A percentile compares a stretch with the other conserved stretches of the same genome.
Conservation (phyloP, 2,329 filamentous ascomycete genomes). For the Aureobasidium sp. region DNA sequence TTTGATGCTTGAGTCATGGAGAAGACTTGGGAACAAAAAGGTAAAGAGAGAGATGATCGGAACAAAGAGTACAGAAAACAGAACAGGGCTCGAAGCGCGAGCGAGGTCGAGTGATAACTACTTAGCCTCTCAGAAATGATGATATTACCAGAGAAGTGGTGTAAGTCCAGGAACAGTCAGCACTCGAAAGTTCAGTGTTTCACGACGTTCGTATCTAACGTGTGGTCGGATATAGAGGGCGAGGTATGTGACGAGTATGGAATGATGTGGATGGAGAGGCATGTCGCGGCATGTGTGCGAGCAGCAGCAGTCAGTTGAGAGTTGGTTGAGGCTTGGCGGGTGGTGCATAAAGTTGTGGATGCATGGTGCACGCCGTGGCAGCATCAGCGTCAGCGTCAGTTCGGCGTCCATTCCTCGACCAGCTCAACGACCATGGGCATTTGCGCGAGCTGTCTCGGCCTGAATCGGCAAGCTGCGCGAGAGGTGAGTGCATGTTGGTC, state of each 20-base stretch:
- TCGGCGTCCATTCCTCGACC: conserved; percentile 5
- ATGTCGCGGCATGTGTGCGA: neutral
- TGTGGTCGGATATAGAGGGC: neutral
- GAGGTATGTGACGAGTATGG: conserved; percentile 18
- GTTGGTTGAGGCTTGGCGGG: conserved; percentile 2
- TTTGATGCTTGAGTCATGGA: neutral
- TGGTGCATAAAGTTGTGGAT: neutral
- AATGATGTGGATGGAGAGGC: neutral
- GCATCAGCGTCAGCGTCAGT: neutral
- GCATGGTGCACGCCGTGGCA: neutral
- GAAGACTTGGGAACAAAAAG: neutral
- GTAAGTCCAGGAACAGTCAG: neutral
- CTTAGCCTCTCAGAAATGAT: neutral
- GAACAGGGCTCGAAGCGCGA: neutral
- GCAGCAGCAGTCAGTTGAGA: neutral
- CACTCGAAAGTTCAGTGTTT: neutral
- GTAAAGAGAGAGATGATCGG: neutral
- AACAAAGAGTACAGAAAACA: neutral
- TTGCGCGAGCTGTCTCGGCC: conserved; percentile 41
- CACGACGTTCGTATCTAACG: neutral
- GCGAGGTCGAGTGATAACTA: neutral
- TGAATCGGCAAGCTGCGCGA: conserved; percentile 33
- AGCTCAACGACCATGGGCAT: conserved; percentile 32
- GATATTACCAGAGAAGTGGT: neutral
- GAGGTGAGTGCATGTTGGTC: conserved; percentile 29